Percentiles rank a stretch among this genome's conserved stretches.
phyloP scores from a whole-genome alignment of 257 asterid species.

The Solanum virginianum region DNA sequence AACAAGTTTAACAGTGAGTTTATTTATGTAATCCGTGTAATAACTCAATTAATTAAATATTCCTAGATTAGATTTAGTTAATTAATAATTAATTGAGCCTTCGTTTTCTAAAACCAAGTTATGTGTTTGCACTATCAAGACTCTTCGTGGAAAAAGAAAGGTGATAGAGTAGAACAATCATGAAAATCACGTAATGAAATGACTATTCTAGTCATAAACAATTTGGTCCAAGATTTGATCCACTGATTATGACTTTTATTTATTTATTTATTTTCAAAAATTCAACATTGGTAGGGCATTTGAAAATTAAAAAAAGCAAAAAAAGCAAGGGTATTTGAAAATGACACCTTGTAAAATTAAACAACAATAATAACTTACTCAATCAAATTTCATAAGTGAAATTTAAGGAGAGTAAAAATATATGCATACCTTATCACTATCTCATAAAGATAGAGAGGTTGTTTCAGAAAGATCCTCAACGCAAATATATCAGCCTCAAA shows the following conservation, averaged over 20 bases:
- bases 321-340: neutral
- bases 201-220: neutral
- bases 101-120: neutral
- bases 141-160: neutral
- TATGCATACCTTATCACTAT: too few species aligned
- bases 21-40: neutral
- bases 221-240: neutral
- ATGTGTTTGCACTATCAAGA: neutral
- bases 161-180: neutral
- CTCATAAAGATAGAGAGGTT: too few species aligned
- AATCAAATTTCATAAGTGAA: too few species aligned
- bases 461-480: too few species aligned
- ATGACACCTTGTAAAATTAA: neutral
- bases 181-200: neutral
- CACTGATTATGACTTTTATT: neutral
- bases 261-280: neutral
- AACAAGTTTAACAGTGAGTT: neutral
- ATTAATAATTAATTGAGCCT: neutral
- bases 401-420: too few species aligned
- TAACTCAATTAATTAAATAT: neutral
- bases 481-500: too few species aligned
- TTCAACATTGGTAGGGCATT: neutral
- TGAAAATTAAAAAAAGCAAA: too few species aligned
- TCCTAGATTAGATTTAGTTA: neutral
- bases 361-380: too few species aligned